Evolutionary conservation across 805 yeast species (phyloP), one percentile per base, ranked within the genome.

Genomic region (Starmerella vaccinii): DNA sequence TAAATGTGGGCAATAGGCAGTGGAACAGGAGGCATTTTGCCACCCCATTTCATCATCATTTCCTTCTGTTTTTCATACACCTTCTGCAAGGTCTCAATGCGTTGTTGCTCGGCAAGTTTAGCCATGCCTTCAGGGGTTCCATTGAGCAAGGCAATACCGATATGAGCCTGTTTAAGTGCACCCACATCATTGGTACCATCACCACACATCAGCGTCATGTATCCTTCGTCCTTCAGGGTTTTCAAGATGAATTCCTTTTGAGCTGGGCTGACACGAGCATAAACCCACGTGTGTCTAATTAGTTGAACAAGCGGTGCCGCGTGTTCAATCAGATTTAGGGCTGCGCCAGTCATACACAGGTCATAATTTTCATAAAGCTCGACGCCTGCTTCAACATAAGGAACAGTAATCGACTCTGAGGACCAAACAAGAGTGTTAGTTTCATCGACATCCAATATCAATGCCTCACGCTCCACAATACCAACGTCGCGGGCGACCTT

Each of bases 181-280:
- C 98, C 98, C 46, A 92, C 98, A 73, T 92, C 98, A 65, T 92
- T 92, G 35, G 35, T 32, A 70, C 98, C 98, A 70, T 92, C 98
- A 74, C 98, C 98, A 70, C 98, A 92, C 98, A 92, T 92, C 61
- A 92, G 76, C 22, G 97, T 92, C 63, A 79, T 83, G 69, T 90
- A 92, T 23, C 96, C 96, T 65, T 86, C 76, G 55, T 79, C 81
- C 67, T 90, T 92, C 66, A 86, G 77, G 34, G 88, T 77, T 55
- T 80, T 82, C 62, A 92, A 74, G 60, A 92, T 81, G 59, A 83
- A 87, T 69, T 92, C 98, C 70, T 92, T 92, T 71, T 92, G 98
- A 23, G 83, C 63, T 37, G 98, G 98, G 6, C 97, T 90, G 29
- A 92, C 97, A 71, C 98, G 83, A 41, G 98, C 97, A 64, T 86